Evolutionary conservation across 2,329 filamentous ascomycete species (phyloP).

Genomic region (Whalleya microplaca): DNA sequence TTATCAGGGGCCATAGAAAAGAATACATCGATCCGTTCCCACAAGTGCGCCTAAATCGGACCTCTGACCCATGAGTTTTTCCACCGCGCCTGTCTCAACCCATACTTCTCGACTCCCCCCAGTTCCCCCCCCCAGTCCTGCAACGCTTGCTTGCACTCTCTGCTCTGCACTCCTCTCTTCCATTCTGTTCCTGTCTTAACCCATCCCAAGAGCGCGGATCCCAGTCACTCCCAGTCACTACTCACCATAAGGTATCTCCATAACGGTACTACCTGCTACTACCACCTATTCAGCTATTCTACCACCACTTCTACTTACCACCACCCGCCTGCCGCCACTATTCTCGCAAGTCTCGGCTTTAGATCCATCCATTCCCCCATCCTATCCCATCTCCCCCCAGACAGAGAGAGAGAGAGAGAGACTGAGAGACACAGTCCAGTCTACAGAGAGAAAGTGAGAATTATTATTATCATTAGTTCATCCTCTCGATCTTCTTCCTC

Average conservation of each 20-base stretch:
- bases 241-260: no score
- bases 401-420: slow-evolving; percentile 3
- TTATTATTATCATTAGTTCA: no score
- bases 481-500: not conserved
- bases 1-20: not conserved
- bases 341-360: slow-evolving; percentile 25
- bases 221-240: not conserved
- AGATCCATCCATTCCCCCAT: no score
- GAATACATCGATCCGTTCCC: slow-evolving; percentile 16
- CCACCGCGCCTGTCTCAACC: slow-evolving; percentile 26
- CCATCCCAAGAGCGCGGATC: slow-evolving; percentile 1
- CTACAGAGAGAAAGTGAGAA: no score
- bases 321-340: slow-evolving; percentile 15
- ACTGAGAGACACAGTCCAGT: no score
- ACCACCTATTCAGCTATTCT: not conserved
- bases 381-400: slow-evolving; percentile 1
- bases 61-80: slow-evolving; percentile 27
- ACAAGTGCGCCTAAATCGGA: slow-evolving; percentile 26
- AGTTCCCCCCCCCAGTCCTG: slow-evolving; percentile 8
- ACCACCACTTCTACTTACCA: not conserved
- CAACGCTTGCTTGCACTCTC: not conserved
- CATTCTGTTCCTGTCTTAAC: not conserved
- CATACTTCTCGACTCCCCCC: slow-evolving; percentile 25
- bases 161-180: not conserved
- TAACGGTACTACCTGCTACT: not conserved